Evolutionary conservation across 306 rosid species (phyloP).

Genomic region (Dryas octopetala): DNA sequence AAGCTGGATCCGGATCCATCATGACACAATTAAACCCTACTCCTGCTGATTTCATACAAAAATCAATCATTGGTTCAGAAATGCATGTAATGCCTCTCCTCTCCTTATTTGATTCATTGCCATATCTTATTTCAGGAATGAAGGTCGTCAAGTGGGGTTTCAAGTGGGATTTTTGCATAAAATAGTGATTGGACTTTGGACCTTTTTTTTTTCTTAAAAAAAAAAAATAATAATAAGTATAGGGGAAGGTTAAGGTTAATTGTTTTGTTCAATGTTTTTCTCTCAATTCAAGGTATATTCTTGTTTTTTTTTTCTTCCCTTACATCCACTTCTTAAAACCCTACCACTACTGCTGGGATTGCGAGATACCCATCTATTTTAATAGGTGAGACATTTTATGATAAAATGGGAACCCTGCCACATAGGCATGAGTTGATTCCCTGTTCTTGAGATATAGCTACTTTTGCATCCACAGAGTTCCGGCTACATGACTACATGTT

Average conservation of each 20-base stretch:
- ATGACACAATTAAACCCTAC: conserved; percentile 29
- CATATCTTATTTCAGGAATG: conserved; percentile 30
- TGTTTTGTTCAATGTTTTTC: conserved; percentile 12
- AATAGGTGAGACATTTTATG: too few species aligned
- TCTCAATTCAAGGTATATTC: background rate
- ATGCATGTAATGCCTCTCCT: conserved; percentile 31
- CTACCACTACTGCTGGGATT: too few species aligned
- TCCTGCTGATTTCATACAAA: conserved; percentile 33
- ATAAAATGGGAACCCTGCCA: too few species aligned
- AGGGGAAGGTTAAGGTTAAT: conserved; percentile 3
- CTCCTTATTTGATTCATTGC: conserved; percentile 29
- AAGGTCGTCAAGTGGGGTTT: conserved; percentile 34
- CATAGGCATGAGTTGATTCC: too few species aligned
- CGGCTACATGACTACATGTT: background rate
- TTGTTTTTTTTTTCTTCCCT: too few species aligned
- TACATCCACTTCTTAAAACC: too few species aligned
- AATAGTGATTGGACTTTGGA: conserved; percentile 20
- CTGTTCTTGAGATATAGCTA: background rate
- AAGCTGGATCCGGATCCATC: conserved; percentile 71
- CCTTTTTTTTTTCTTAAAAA: too few species aligned
- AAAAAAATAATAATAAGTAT: conserved; percentile 26
- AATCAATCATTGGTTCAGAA: conserved; percentile 44
- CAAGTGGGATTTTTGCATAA: conserved; percentile 32
- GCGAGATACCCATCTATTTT: too few species aligned
- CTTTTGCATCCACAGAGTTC: background rate